These are phyloP conservation scores for Erysimum cheiri DNA, from an alignment of 441 rosid genomes.

Conservation along the genomic window DNA sequence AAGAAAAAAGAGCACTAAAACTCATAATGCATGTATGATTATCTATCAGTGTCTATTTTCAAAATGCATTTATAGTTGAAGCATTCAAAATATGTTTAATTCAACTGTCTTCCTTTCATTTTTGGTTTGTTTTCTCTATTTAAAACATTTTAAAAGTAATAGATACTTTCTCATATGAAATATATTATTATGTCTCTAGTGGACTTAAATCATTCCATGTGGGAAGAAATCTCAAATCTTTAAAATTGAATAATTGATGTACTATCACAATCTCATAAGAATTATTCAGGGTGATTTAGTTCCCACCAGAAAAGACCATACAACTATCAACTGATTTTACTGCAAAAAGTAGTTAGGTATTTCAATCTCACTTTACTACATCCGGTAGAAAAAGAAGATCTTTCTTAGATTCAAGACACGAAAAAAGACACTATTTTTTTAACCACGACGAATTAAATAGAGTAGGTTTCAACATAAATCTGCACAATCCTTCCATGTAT, in stretches of 20 bases:
- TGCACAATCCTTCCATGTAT: not conserved
- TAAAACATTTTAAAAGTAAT: no score
- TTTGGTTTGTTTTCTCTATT: not conserved
- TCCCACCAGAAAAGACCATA: no score
- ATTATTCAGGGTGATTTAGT: no score
- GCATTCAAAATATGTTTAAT: not conserved
- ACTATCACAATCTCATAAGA: no score
- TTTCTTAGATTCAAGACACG: no score
- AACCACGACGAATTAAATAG: not conserved
- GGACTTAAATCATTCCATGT: constrained; percentile 20
- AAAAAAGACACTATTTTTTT: no score
- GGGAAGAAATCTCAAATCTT: not conserved
- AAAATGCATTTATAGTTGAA: constrained; percentile 6
- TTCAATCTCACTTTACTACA: no score
- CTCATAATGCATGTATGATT: constrained; percentile 19
- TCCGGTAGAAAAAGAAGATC: no score
- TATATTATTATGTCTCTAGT: not conserved
- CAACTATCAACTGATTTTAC: no score
- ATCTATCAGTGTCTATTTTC: constrained; percentile 23
- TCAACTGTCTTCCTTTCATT: constrained; percentile 9
- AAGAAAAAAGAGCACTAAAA: constrained; percentile 15
- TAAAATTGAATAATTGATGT: no score
- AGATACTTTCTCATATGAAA: not conserved
- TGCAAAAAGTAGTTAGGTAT: no score
- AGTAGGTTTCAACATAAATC: constrained; percentile 17